Evolutionary conservation across 2,329 filamentous ascomycete species (phyloP), one percentile per base, ranked within the genome.

Genomic region (Colletotrichum neosansevieriae): DNA sequence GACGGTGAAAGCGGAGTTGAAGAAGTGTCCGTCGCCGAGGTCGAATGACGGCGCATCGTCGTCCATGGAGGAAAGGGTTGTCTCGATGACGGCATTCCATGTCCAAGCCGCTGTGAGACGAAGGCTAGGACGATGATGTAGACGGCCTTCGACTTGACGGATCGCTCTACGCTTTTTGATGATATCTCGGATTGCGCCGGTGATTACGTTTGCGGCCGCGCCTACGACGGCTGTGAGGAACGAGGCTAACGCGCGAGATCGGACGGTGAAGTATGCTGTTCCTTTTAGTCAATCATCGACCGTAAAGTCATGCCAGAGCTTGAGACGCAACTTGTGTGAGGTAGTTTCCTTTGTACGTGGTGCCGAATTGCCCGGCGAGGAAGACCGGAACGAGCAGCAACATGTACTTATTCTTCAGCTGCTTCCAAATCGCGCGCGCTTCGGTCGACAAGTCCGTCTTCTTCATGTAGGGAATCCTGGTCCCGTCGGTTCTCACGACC

Each of bases 401-500:
- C 64, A 67, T 67, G 45, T 64, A 64, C 59, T 54, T 58, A 47
- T 67, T 67, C 21, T 15, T 67, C 15, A 67, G 53, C 60, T 67
- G 64, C 13, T 67, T 64, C 64, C 59, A 67, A 19, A 67, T 58
- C 0, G 64, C 64, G 44, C 64, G 60, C 9, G 64, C 64, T 40
- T 67, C 64, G 3, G 40, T 64, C 13, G 24, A 60, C 3, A 64
- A 58, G 47, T 54, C 40, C 19, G 64, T 67, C 45, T 67, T 24
- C 45, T 49, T 63, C 64, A 67, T 58, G 53, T 67, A 63, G 40
- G 77, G 71, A 13, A 81, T 78, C 44, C 69, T 72, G 4, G 79
- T 81, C 19, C 81, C 80, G 56, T 85, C 81, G 15, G 78, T 77
- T 19, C 83, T 77, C 69, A 78, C 77, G 5, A 85, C 80, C 40